Percentiles rank a stretch among this genome's conserved stretches.
Conservation (phyloP, 345 rosid genomes). For the Salix suchowensis region DNA sequence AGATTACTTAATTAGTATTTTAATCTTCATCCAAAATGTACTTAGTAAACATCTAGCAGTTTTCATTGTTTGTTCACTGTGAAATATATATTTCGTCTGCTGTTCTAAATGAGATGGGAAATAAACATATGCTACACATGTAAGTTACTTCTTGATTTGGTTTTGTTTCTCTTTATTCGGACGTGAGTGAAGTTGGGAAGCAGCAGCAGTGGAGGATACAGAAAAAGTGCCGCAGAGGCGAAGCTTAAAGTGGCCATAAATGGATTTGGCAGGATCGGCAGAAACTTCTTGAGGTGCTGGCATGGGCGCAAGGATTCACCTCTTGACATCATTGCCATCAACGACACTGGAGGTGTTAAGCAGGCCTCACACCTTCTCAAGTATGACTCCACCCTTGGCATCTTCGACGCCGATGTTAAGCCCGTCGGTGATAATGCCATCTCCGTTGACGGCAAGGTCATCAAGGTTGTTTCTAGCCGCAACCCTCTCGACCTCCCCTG, state of each 20-base stretch:
- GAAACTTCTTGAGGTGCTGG: slow-evolving; percentile 98
- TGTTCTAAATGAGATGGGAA: not conserved
- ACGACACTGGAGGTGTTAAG: slow-evolving; percentile 91
- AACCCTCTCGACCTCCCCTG: slow-evolving; percentile 78
- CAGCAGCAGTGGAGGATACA: slow-evolving; percentile 56
- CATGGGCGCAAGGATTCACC: slow-evolving; percentile 92
- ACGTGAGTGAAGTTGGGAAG: slow-evolving; percentile 41
- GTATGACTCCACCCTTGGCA: slow-evolving; percentile 94
- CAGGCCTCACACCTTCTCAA: slow-evolving; percentile 97
- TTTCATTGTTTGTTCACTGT: not conserved
- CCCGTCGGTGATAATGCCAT: slow-evolving; percentile 73
- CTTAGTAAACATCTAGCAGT: not conserved
- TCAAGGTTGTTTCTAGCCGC: slow-evolving; percentile 79
- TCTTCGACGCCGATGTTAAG: slow-evolving; percentile 85
- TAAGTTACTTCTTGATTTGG: not conserved
- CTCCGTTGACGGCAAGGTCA: slow-evolving; percentile 97
- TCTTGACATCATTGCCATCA: slow-evolving; percentile 80
- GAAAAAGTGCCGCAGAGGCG: slow-evolving; percentile 62
- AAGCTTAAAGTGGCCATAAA: slow-evolving; percentile 91
- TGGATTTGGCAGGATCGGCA: slow-evolving; percentile 87
- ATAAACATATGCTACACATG: not conserved
- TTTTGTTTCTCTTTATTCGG: not conserved
- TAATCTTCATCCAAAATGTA: not conserved
- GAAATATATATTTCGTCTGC: not conserved
- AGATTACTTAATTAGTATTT: not conserved